phyloP scores from a whole-genome alignment of 2,329 filamentous ascomycete genomes.

The Neurospora crassa region DNA sequence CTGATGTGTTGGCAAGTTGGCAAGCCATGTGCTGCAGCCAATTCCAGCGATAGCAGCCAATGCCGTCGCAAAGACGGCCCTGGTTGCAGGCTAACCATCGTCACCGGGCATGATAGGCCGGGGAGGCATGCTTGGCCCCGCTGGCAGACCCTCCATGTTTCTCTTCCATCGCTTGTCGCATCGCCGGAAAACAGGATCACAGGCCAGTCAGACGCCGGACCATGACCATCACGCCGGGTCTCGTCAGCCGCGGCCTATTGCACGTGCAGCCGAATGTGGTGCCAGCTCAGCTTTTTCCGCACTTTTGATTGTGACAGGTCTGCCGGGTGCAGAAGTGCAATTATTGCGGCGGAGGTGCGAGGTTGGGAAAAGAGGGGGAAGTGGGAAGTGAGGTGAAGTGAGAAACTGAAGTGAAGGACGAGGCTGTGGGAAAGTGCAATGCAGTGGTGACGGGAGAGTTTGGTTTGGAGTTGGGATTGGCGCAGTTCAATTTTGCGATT shows the following conservation, averaged over 20 bases:
- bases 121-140: conserved; percentile 26
- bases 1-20: conserved; percentile 33
- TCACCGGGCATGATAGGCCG: conserved; percentile 34
- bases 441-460: background rate
- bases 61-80: background rate
- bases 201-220: conserved; percentile 25
- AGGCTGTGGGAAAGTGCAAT: background rate
- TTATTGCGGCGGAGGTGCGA: conserved; percentile 9
- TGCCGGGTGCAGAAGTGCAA: conserved; percentile 7
- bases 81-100: conserved; percentile 25
- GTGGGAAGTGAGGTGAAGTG: conserved; percentile 3
- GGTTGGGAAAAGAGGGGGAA: conserved; percentile 4
- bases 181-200: conserved; percentile 29
- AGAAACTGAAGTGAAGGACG: conserved; percentile 1
- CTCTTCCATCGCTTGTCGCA: background rate
- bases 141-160: conserved; percentile 15
- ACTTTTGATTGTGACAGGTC: conserved; percentile 32
- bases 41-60: conserved; percentile 19
- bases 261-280: conserved; percentile 24
- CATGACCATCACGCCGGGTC: conserved; percentile 18
- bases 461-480: background rate
- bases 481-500: background rate
- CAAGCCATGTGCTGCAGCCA: conserved; percentile 28
- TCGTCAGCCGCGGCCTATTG: conserved; percentile 29
- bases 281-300: conserved; percentile 36